Evolutionary conservation across 2,329 filamentous ascomycete species (phyloP).

Genomic region (Verticillium klebahnii): DNA sequence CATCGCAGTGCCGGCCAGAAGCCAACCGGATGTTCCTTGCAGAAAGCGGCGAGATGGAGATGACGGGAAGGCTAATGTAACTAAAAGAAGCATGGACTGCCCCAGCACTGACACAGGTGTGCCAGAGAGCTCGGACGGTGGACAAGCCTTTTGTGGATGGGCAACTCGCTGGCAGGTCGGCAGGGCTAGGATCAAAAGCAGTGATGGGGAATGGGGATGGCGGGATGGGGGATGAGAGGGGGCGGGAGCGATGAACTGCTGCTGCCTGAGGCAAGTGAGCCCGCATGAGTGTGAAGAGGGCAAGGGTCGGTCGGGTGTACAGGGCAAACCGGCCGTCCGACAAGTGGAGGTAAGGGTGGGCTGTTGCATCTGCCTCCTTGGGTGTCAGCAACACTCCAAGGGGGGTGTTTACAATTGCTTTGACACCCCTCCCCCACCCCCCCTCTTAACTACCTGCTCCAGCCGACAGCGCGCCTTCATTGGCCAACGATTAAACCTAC

Average conservation of each 20-base stretch:
- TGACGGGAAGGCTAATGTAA: conserved; percentile 12
- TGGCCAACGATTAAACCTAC: conserved; percentile 7
- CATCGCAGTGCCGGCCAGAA: neutral
- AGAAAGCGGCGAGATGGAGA: conserved; percentile 3
- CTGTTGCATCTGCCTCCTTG: neutral
- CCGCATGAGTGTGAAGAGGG: neutral
- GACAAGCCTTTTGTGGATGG: neutral
- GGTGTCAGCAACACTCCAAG: neutral
- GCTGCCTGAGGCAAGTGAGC: conserved; percentile 1
- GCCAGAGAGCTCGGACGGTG: neutral
- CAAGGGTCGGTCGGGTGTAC: neutral
- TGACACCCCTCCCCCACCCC: neutral
- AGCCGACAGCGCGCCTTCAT: conserved; percentile 2
- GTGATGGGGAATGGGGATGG: neutral
- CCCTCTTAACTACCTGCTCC: neutral
- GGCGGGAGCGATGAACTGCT: neutral
- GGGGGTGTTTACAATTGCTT: neutral
- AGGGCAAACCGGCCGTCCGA: neutral
- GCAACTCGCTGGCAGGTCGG: conserved; percentile 4
- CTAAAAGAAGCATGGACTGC: conserved; percentile 6
- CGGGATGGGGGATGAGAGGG: neutral
- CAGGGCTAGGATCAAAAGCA: conserved; percentile 4
- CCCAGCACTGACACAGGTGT: conserved; percentile 4
- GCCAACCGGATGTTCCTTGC: conserved; percentile 5
- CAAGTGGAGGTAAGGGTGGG: neutral